These are phyloP conservation scores for Leishmania arabica DNA, from an alignment of 208 protist genomes.

Conservation along the genomic window DNA sequence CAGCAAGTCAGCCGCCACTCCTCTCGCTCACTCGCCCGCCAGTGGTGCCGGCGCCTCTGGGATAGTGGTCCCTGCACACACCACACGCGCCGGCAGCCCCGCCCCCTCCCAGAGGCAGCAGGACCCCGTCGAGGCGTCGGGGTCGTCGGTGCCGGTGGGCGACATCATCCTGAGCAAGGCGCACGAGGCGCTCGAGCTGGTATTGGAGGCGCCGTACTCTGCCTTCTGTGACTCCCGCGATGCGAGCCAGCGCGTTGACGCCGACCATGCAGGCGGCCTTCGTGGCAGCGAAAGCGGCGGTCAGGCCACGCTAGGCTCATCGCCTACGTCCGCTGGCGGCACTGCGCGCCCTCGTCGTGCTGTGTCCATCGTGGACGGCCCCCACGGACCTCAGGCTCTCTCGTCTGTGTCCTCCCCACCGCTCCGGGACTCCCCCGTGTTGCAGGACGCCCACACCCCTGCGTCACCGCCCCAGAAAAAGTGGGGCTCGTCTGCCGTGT, in stretches of 20 bases:
- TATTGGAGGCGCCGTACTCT: neutral
- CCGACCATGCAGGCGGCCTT: neutral
- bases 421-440: neutral
- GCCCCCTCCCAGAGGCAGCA: constrained; percentile 1
- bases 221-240: neutral
- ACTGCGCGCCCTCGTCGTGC: neutral
- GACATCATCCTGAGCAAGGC: constrained; percentile 72
- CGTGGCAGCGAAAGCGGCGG: neutral
- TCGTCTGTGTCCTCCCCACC: neutral
- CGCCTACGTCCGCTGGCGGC: constrained; percentile 1
- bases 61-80: neutral
- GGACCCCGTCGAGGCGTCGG: constrained; percentile 6
- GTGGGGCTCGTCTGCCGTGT: neutral
- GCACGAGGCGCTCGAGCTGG: constrained; percentile 48
- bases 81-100: neutral
- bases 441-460: neutral
- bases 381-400: neutral
- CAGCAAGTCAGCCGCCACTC: neutral
- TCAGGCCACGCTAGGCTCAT: constrained; percentile 5
- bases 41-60: constrained; percentile 9
- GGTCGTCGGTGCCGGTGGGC: constrained; percentile 33
- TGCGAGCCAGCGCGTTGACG: neutral
- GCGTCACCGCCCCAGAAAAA: neutral
- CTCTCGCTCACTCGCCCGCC: neutral
- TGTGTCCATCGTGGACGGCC: constrained; percentile 8